Evolutionary conservation across 306 rosid genomes (phyloP).

Genomic region (Quercus variabilis): DNA sequence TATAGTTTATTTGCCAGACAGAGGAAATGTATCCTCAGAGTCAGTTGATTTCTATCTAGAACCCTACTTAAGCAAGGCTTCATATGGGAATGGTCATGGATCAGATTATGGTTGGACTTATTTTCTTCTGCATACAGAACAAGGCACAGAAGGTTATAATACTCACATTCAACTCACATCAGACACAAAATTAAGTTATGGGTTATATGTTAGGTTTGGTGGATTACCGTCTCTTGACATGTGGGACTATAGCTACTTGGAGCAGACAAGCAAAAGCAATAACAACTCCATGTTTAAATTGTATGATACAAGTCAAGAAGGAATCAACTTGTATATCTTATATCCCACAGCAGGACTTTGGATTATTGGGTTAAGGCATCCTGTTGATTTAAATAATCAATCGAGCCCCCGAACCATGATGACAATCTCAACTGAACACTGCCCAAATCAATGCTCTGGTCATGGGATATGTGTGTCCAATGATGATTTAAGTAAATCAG

Average conservation of each 20-base stretch:
- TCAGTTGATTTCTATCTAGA: background rate
- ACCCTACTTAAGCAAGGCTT: conserved; percentile 3
- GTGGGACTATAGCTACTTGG: conserved; percentile 6
- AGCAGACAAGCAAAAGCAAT: background rate
- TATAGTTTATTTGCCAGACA: background rate
- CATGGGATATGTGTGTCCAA: background rate
- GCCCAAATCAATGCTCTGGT: conserved; percentile 11
- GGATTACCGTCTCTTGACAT: conserved; percentile 1
- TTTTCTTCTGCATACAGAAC: background rate
- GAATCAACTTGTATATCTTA: conserved; percentile 11
- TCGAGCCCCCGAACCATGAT: background rate
- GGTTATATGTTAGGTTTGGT: background rate
- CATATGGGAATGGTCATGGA: background rate
- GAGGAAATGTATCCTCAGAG: background rate
- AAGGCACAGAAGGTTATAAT: background rate
- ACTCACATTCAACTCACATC: conserved; percentile 8
- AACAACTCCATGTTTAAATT: background rate
- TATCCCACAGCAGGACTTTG: conserved; percentile 4
- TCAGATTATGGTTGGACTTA: conserved; percentile 17
- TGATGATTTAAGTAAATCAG: background rate
- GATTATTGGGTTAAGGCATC: conserved; percentile 9
- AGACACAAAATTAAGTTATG: background rate
- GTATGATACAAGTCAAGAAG: conserved; percentile 7
- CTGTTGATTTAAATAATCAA: background rate
- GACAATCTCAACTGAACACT: background rate